A percentile compares a stretch with the other conserved stretches of the same genome.
Evolutionary conservation across 1,284 basidiomycete genomes (phyloP).

Genomic region (Irpex sp.): DNA sequence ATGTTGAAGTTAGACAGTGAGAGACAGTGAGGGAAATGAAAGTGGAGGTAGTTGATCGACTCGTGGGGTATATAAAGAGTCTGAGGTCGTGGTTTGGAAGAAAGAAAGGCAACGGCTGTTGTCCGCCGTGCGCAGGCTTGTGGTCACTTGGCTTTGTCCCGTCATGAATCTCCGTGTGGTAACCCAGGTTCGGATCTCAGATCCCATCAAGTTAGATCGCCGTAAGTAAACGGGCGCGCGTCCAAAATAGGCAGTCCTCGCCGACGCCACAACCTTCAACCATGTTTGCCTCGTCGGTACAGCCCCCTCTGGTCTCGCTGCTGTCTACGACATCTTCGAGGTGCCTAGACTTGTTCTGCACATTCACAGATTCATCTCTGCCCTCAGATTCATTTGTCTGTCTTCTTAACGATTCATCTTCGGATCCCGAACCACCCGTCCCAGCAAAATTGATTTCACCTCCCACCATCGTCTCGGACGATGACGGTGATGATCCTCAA

Average conservation of each 20-base stretch:
- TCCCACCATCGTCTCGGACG: conserved; percentile 25
- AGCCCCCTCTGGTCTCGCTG: conserved; percentile 67
- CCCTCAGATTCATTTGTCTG: conserved; percentile 65
- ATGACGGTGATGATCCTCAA: conserved; percentile 23
- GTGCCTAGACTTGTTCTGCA: conserved; percentile 58
- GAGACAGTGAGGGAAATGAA: not conserved
- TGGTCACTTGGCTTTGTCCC: not conserved
- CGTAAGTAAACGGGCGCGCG: not conserved
- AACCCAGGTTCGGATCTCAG: not conserved
- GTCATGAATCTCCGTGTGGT: not conserved
- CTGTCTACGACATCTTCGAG: conserved; percentile 75
- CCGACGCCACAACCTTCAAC: not conserved
- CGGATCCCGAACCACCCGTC: conserved; percentile 43
- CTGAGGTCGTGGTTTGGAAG: not conserved
- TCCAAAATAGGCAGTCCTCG: not conserved
- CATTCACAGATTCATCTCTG: conserved; percentile 46
- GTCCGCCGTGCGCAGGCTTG: not conserved
- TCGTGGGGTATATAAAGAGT: not conserved
- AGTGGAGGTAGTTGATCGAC: not conserved
- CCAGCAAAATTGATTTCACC: conserved; percentile 43
- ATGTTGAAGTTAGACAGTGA: not conserved
- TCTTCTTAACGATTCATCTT: conserved; percentile 58
- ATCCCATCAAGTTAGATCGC: not conserved
- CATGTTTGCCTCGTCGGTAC: conserved; percentile 31
- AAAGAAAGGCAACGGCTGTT: conserved; percentile 1